A percentile compares a stretch with the other conserved stretches of the same genome.
phyloP scores from a whole-genome alignment of 2,329 filamentous ascomycete species.

The Eutypa lata region DNA sequence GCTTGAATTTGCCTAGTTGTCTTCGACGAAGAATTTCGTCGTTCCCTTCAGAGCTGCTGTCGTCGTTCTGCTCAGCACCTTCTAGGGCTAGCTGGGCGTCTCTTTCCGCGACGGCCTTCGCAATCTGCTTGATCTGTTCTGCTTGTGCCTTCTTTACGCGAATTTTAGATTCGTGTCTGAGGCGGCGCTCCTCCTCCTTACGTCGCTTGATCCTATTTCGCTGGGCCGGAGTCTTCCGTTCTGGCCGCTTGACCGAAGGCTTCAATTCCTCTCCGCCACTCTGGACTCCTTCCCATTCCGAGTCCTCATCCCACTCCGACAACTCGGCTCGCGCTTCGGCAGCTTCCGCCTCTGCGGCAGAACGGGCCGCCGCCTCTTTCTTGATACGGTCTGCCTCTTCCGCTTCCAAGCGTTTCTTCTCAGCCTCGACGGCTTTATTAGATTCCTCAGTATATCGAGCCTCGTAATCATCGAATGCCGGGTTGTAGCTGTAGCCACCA shows the following conservation, averaged over 20 bases:
- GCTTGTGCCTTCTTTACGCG: constrained; percentile 72
- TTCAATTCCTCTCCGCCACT: constrained; percentile 71
- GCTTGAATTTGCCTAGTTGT: constrained; percentile 68
- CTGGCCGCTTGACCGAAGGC: constrained; percentile 68
- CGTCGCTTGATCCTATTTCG: constrained; percentile 84
- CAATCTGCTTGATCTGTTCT: constrained; percentile 68
- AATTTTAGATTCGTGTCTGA: constrained; percentile 72
- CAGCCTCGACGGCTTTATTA: constrained; percentile 73
- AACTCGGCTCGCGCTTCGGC: constrained; percentile 64
- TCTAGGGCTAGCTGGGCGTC: constrained; percentile 47
- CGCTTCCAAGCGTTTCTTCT: constrained; percentile 68
- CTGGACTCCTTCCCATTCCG: constrained; percentile 86
- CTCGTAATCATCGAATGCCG: constrained; percentile 81
- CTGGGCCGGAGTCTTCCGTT: constrained; percentile 82
- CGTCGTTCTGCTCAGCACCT: constrained; percentile 39
- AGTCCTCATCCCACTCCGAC: constrained; percentile 79
- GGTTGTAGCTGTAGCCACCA: constrained; percentile 90
- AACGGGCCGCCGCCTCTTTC: constrained; percentile 64
- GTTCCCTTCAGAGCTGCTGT: constrained; percentile 55
- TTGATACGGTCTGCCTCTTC: constrained; percentile 65
- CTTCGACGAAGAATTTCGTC: constrained; percentile 65
- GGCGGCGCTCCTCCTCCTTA: constrained; percentile 79
- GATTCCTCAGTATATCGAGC: constrained; percentile 71
- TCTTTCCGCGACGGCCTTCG: constrained; percentile 57
- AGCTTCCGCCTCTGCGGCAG: constrained; percentile 71